Evolutionary conservation across 2,329 filamentous ascomycete genomes (phyloP).

Genomic region (Thelonectria discophora): DNA sequence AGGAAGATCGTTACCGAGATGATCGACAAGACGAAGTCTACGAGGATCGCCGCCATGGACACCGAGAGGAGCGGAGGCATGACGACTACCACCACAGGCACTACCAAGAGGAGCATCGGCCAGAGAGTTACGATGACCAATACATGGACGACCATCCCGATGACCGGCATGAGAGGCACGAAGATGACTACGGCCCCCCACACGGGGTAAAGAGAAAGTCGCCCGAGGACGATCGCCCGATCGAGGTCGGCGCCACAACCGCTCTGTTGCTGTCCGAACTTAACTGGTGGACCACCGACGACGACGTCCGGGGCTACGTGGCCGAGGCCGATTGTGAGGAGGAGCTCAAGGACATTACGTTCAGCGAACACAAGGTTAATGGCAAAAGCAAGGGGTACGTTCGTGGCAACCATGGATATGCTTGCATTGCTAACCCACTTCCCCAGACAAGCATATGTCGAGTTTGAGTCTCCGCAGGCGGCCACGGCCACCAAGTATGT

Average conservation of each 20-base stretch:
- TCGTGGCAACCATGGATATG: not conserved
- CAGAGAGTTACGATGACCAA: conserved; percentile 48
- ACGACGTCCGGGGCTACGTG: conserved; percentile 90
- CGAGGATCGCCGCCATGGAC: too few relatives aligned
- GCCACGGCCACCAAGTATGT: conserved; percentile 85
- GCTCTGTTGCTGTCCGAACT: conserved; percentile 89
- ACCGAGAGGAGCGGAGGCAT: too few relatives aligned
- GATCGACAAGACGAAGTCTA: too few relatives aligned
- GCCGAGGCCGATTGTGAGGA: conserved; percentile 81
- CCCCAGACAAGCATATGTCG: conserved; percentile 79
- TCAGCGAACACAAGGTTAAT: conserved; percentile 98
- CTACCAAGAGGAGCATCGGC: conserved; percentile 40
- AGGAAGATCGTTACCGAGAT: too few relatives aligned
- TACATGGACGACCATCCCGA: conserved; percentile 49
- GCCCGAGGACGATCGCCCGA: conserved; percentile 65
- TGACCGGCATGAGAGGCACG: conserved; percentile 51
- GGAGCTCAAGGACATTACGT: conserved; percentile 91
- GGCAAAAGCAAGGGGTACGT: conserved; percentile 96
- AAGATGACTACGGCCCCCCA: conserved; percentile 47
- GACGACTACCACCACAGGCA: conserved; percentile 50
- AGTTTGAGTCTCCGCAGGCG: conserved; percentile 84
- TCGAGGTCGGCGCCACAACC: conserved; percentile 68
- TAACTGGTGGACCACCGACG: conserved; percentile 97
- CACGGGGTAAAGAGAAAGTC: conserved; percentile 70
- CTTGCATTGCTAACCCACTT: conserved; percentile 23